phyloP scores from a whole-genome alignment of 2,329 filamentous ascomycete species.

The Pestalotiopsis sp. region DNA sequence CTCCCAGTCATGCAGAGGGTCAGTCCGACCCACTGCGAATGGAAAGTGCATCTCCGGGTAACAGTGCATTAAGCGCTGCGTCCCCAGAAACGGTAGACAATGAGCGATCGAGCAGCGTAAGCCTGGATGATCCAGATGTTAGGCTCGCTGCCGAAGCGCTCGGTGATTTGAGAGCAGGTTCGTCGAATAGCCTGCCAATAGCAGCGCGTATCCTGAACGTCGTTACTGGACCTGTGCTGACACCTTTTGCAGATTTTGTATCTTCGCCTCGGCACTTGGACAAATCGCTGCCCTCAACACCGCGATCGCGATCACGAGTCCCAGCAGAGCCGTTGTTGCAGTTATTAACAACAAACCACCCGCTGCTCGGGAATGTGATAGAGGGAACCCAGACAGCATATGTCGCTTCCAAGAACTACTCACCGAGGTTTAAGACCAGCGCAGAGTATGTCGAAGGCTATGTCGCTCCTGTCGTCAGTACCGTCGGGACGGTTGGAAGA shows the following conservation, averaged over 20 bases:
- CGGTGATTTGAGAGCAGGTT: conserved; percentile 74
- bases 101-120: conserved; percentile 53
- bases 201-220: conserved; percentile 13
- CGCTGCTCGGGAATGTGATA: conserved; percentile 82
- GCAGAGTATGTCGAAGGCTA: conserved; percentile 91
- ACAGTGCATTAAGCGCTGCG: conserved; percentile 41
- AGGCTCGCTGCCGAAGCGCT: conserved; percentile 75
- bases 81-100: conserved; percentile 50
- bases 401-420: conserved; percentile 85
- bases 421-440: conserved; percentile 83
- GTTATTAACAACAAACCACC: conserved; percentile 85
- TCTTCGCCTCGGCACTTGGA: conserved; percentile 60
- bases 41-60: conserved; percentile 49
- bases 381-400: conserved; percentile 85
- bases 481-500: conserved; percentile 80
- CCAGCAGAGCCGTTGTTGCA: conserved; percentile 79
- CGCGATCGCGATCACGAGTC: conserved; percentile 39
- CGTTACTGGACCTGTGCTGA: conserved; percentile 16
- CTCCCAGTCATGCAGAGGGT: conserved; percentile 43
- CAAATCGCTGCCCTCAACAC: conserved; percentile 43
- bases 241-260: conserved; percentile 57
- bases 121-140: conserved; percentile 68
- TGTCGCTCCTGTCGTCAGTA: conserved; percentile 83
- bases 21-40: conserved; percentile 49
- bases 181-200: conserved; percentile 27